A percentile compares a stretch with the other conserved stretches of the same genome.
Evolutionary conservation across 2,329 filamentous ascomycete genomes (phyloP).

Genomic region (Cucurbitaria berberidis): DNA sequence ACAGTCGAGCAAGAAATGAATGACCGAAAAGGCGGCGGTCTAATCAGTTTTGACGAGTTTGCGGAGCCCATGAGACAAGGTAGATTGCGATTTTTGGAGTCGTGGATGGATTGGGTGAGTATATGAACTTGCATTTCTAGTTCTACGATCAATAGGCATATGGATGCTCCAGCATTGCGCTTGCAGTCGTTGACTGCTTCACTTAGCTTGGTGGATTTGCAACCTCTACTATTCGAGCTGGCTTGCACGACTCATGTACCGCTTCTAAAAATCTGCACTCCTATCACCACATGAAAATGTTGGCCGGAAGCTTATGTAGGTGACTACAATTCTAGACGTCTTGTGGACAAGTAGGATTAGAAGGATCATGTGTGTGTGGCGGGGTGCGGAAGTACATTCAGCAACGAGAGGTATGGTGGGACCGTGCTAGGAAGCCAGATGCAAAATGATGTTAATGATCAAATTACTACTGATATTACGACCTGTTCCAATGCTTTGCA

Average conservation of each 20-base stretch:
- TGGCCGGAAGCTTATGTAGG: no score
- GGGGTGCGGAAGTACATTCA: no score
- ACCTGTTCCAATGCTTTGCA: no score
- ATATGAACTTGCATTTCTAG: conserved; percentile 11
- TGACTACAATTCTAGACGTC: no score
- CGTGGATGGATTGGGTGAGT: conserved; percentile 82
- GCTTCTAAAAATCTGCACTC: background rate
- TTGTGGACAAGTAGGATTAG: no score
- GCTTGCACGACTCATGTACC: background rate
- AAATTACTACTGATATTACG: no score
- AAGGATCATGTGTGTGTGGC: no score
- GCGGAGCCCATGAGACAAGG: conserved; percentile 70
- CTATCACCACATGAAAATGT: background rate
- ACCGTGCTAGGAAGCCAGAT: no score
- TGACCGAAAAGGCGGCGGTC: conserved; percentile 77
- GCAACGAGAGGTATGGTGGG: no score
- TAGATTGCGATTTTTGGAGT: conserved; percentile 77
- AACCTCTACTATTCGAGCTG: background rate
- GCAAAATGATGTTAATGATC: no score
- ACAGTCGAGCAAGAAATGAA: conserved; percentile 71
- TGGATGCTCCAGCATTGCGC: background rate
- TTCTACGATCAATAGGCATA: background rate
- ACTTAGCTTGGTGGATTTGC: background rate
- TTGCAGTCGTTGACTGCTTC: background rate
- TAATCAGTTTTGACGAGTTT: conserved; percentile 80